phyloP scores from a whole-genome alignment of 352 stramenopile species.

The Phytophthora ohioensis region DNA sequence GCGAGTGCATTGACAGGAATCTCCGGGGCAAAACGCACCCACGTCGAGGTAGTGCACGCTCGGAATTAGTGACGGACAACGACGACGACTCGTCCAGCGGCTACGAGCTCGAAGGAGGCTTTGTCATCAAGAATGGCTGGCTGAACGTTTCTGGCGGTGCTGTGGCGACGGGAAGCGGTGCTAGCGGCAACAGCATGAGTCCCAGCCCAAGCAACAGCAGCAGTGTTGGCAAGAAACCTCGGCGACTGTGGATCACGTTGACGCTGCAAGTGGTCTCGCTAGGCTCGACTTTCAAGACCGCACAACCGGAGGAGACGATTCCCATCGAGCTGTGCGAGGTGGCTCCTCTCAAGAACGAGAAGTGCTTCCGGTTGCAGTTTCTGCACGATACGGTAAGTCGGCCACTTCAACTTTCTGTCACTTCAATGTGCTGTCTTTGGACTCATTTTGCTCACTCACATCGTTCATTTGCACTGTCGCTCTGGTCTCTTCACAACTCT shows the following conservation, averaged over 20 bases:
- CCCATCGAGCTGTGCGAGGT: constrained; percentile 68
- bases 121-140: constrained; percentile 91
- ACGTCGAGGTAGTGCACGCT: constrained; percentile 66
- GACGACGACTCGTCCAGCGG: constrained; percentile 71
- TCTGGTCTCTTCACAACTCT: constrained; percentile 1
- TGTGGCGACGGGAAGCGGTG: constrained; percentile 13
- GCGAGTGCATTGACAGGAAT: constrained; percentile 71
- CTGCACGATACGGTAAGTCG: constrained; percentile 34
- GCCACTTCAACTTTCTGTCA: constrained; percentile 21
- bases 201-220: constrained; percentile 24
- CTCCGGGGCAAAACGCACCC: constrained; percentile 56
- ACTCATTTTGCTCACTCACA: constrained; percentile 26
- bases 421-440: constrained; percentile 11
- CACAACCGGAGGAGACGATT: constrained; percentile 74
- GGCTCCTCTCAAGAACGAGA: constrained; percentile 56
- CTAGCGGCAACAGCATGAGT: constrained; percentile 11
- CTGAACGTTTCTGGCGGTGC: constrained; percentile 69
- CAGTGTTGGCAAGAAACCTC: constrained; percentile 42
- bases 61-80: constrained; percentile 69
- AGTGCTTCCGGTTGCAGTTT: constrained; percentile 69
- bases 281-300: constrained; percentile 68
- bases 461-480: not conserved
- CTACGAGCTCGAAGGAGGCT: constrained; percentile 71
- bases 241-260: constrained; percentile 82
- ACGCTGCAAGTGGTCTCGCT: constrained; percentile 79